Evolutionary conservation across 345 rosid genomes (phyloP), one percentile per base, ranked within the genome.

Genomic region (Rhodamnia argentea): DNA sequence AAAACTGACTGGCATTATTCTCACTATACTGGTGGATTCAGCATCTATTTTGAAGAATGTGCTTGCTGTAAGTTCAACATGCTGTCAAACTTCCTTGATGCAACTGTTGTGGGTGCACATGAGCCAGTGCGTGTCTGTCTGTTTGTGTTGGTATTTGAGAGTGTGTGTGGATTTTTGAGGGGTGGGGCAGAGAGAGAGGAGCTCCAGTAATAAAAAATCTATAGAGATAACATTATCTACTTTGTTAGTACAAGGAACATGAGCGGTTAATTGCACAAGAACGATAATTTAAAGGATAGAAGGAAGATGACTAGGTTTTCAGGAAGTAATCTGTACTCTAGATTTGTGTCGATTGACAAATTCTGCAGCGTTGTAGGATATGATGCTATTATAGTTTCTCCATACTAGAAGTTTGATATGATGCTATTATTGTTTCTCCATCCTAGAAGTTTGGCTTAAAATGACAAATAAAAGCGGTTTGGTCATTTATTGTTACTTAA

Each of bases 21-120:
- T 88, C 83, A 85, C 87, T 4, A 75, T 93, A 6, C 51, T 89
- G 92, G 83, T 93, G 56, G 88, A 88, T 83, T 84, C 85, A 32
- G 93, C 91, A 84, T 93, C 93, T 44, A 42, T 91, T 13, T 53
- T 90, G 83, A 93, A 91, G 92, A 91, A 90, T 84, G 91, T 91
- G 42, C 89, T 93, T 44, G 87, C 85, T 51, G 93, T 92, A 87
- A 91, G 94, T 89, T 44, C 84, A 52, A 40, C 26, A 22, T 51
- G 18, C 51, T 62, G 50, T 16, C 27, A 83, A 82, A 12, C 15
- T 13, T 53, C 27, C 58, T 70, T 70, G 47, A 42, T 70, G 47
- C 47, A 32, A 70, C 47, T 16, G 78, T 18, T 18, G 13, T 18
- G 24, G 47, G 78, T 32, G 78, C 26, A 18, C 78, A 37, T 37